These are phyloP conservation scores for Diaporthe vaccinii DNA, from an alignment of 2,329 filamentous ascomycete genomes.

Conservation along the genomic window DNA sequence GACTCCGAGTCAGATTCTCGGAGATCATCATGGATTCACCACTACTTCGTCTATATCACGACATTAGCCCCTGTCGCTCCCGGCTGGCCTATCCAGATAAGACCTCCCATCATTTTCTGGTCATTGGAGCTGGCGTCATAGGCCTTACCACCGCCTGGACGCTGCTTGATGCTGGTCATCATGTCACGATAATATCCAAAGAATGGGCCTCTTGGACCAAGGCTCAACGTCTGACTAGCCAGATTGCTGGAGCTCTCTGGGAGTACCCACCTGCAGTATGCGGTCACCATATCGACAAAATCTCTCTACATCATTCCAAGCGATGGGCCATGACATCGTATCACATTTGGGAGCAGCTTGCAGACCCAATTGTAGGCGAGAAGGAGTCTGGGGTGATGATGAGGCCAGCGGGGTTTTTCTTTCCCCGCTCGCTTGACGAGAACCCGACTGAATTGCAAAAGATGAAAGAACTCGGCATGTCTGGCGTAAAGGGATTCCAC, in stretches of 20 bases:
- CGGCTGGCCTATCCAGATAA: not conserved
- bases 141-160: slow-evolving; percentile 13
- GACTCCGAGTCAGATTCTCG: not conserved
- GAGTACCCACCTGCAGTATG: slow-evolving; percentile 9
- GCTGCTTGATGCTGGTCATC: not conserved
- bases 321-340: slow-evolving; percentile 16
- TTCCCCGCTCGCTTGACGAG: slow-evolving; percentile 3
- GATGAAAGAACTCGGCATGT: not conserved
- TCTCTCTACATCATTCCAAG: slow-evolving; percentile 10
- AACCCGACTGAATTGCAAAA: not conserved
- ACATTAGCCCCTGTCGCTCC: not conserved
- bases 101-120: not conserved
- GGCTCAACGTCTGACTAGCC: slow-evolving; percentile 11
- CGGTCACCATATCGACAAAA: slow-evolving; percentile 6
- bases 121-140: slow-evolving; percentile 33
- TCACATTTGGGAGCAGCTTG: slow-evolving; percentile 5
- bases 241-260: slow-evolving; percentile 17
- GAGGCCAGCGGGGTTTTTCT: slow-evolving; percentile 5
- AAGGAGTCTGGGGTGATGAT: not conserved
- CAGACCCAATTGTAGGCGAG: not conserved
- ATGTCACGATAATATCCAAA: slow-evolving; percentile 5
- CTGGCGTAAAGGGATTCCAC: not conserved
- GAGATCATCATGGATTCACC: not conserved
- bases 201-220: slow-evolving; percentile 20
- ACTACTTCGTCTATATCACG: slow-evolving; percentile 9